Evolutionary conservation across 2,329 filamentous ascomycete genomes (phyloP).

Genomic region (Talaromyces verruculosus): DNA sequence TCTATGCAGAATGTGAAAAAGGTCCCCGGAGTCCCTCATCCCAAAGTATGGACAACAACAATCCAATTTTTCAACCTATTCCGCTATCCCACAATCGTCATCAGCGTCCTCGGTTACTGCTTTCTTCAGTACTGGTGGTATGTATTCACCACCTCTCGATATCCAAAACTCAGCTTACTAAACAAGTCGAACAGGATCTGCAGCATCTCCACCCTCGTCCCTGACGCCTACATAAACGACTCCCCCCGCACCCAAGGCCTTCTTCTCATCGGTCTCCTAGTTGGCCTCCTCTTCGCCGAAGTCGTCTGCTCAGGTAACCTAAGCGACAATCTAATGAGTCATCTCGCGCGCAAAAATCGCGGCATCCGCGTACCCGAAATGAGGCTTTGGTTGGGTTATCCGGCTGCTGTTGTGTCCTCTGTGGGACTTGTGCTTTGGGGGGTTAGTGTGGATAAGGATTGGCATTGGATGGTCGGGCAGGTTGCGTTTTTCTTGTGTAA

Average conservation of each 20-base stretch:
- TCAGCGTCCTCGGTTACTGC: constrained; percentile 52
- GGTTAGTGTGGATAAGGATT: constrained; percentile 52
- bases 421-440: constrained; percentile 58
- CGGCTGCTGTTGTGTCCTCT: constrained; percentile 46
- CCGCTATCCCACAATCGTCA: constrained; percentile 47
- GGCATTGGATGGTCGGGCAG: constrained; percentile 60
- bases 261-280: constrained; percentile 54
- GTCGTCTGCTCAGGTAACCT: constrained; percentile 54
- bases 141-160: constrained; percentile 21
- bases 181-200: background rate
- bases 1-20: constrained; percentile 32
- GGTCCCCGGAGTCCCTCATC: constrained; percentile 54
- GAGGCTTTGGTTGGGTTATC: constrained; percentile 58
- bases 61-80: constrained; percentile 51
- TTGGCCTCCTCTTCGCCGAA: constrained; percentile 56
- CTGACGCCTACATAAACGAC: constrained; percentile 53
- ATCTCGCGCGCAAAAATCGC: constrained; percentile 46
- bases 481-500: constrained; percentile 56
- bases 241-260: constrained; percentile 53
- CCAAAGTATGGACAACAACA: constrained; percentile 49
- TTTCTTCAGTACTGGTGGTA: constrained; percentile 62
- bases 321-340: constrained; percentile 54
- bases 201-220: constrained; percentile 53
- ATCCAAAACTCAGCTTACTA: background rate
- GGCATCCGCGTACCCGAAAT: constrained; percentile 53